These are phyloP conservation scores for Coemansia sp. DNA, from an alignment of 192 early-diverging fungal species.

Conservation along the genomic window DNA sequence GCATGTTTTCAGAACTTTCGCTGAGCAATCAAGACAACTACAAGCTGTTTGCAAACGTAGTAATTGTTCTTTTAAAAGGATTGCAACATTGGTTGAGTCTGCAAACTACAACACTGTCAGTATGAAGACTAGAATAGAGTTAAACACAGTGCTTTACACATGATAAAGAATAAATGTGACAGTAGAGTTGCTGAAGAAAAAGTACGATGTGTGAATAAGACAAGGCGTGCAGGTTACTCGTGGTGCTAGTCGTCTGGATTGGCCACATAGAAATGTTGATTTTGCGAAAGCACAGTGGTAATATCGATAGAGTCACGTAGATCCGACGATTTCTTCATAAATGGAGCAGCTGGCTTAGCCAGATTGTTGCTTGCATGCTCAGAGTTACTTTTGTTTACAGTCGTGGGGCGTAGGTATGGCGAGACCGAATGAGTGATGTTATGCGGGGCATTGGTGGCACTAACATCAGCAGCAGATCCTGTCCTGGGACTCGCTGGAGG, in stretches of 20 bases:
- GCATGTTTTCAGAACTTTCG: background rate
- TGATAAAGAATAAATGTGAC: no score
- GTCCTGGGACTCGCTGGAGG: background rate
- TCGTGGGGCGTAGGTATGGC: background rate
- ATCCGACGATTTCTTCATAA: slow-evolving; percentile 4
- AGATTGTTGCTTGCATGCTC: background rate
- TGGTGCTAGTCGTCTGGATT: slow-evolving; percentile 34
- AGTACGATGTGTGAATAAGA: background rate
- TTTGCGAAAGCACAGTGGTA: slow-evolving; percentile 29
- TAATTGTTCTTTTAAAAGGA: background rate
- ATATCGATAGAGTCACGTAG: slow-evolving; percentile 47
- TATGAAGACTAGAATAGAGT: background rate
- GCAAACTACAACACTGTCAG: background rate
- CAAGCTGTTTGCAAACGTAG: background rate
- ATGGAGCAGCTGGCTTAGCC: background rate
- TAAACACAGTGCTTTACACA: no score
- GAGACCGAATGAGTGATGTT: background rate
- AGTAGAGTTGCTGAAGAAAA: no score
- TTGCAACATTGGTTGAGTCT: background rate
- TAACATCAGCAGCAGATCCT: background rate
- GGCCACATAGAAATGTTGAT: slow-evolving; percentile 34
- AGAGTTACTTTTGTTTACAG: background rate
- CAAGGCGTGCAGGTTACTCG: background rate
- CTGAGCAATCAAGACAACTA: background rate
- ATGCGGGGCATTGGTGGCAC: slow-evolving; percentile 1